Conservation (phyloP, 257 asterid genomes). For the Apocynum venetum region DNA sequence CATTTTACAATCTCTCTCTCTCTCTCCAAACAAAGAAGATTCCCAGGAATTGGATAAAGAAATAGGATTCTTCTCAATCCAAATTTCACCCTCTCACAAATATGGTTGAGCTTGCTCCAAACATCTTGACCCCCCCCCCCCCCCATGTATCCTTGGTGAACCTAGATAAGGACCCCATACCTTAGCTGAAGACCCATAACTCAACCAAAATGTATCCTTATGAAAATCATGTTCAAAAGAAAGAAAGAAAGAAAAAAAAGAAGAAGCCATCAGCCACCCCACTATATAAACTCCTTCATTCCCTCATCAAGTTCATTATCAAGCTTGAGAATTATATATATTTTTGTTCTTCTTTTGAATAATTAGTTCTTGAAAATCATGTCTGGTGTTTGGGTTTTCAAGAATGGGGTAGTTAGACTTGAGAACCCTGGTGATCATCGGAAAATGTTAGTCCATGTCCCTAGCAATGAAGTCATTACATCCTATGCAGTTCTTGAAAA, state of each 20-base stretch:
- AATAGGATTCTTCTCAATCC: constrained; percentile 55
- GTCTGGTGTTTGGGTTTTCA: constrained; percentile 50
- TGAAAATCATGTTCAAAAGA: not conserved
- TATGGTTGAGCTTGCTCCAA: not conserved
- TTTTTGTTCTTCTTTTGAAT: not conserved
- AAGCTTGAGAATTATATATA: not conserved
- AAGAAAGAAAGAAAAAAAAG: not conserved
- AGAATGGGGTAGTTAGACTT: constrained; percentile 35
- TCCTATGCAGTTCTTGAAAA: constrained; percentile 37
- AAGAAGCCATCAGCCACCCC: not conserved
- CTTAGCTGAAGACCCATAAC: not conserved
- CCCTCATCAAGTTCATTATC: not conserved
- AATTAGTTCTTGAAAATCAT: constrained; percentile 3
- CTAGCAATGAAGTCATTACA: constrained; percentile 31
- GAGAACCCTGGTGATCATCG: constrained; percentile 38
- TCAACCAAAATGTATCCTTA: not conserved
- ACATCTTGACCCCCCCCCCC: constrained; percentile 15
- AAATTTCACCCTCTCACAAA: too few species aligned
- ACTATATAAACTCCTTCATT: constrained; percentile 11
- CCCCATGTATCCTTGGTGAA: constrained; percentile 18
- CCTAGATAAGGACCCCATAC: constrained; percentile 14
- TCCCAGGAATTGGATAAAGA: constrained; percentile 40
- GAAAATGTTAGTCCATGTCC: constrained; percentile 34
- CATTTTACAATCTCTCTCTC: constrained; percentile 14
- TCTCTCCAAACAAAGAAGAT: constrained; percentile 23